Conservation (phyloP, 2,329 filamentous ascomycete genomes). For the Talaromyces amestolkiae region DNA sequence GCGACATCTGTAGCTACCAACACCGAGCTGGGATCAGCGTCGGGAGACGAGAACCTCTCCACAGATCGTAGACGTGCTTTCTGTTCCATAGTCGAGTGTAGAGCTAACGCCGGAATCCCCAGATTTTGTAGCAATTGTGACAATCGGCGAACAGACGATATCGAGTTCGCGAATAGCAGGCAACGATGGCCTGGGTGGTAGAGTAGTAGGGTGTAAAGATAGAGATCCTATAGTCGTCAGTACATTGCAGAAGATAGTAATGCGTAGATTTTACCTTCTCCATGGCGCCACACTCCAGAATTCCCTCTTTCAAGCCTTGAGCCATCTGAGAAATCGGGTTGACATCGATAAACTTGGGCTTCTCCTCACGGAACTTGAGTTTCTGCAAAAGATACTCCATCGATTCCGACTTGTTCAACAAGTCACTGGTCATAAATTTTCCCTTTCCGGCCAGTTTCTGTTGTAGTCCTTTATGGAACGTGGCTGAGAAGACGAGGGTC, state of each 20-base stretch:
- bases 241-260: background rate
- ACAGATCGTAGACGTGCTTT: slow-evolving; percentile 92
- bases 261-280: slow-evolving; percentile 67
- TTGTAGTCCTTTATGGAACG: slow-evolving; percentile 86
- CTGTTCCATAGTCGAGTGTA: slow-evolving; percentile 94
- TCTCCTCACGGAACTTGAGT: slow-evolving; percentile 78
- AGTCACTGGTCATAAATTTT: slow-evolving; percentile 54
- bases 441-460: slow-evolving; percentile 82
- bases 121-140: slow-evolving; percentile 81
- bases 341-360: slow-evolving; percentile 86
- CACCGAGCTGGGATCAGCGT: slow-evolving; percentile 58
- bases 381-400: slow-evolving; percentile 92
- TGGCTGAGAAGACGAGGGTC: slow-evolving; percentile 94
- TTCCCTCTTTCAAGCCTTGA: slow-evolving; percentile 75
- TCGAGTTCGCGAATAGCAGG: slow-evolving; percentile 93
- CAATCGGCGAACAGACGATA: slow-evolving; percentile 83
- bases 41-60: slow-evolving; percentile 74
- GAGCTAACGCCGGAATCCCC: slow-evolving; percentile 68
- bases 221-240: slow-evolving; percentile 65
- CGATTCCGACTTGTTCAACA: slow-evolving; percentile 72
- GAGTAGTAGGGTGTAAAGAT: slow-evolving; percentile 82
- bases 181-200: slow-evolving; percentile 78
- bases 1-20: slow-evolving; percentile 92
- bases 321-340: slow-evolving; percentile 91
- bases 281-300: slow-evolving; percentile 87